Base-by-base conservation (phyloP, 352 stramenopile genomes). In the Globisporangium middletonii region DNA sequence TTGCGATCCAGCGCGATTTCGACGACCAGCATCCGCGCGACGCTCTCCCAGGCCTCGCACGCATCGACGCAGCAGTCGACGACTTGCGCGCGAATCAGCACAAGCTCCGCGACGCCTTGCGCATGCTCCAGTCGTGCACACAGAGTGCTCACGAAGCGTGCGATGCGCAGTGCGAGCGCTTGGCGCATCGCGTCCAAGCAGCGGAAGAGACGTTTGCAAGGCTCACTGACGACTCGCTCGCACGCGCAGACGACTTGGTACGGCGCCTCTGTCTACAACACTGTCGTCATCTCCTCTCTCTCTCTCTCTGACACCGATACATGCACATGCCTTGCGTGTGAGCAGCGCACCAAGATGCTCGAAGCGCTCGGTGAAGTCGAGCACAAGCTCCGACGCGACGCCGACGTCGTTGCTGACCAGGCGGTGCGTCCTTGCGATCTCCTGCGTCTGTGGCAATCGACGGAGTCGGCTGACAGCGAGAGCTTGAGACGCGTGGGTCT, bases 1-100 rank as follows among this genome's bases (percentile, higher is more conserved):
- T 89, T 16, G 67, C 71, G 46, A 54, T 89, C 23, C 76, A 87
- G 63, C 65, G 56, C 6, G 79, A 87, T 15, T 49, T 85, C 13
- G 77, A 87, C 26, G 63, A 77, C 18, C 49, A 68, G 15, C 49
- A 26, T 37, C 23, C 23, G 45, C 49, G 19, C 27, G 13, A 19
- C 46, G 27, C n/a, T 3, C n/a, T 6, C 16, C 7, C 30, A 12
- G 45, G 41, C 11, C 35, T 30, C 42, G 27, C 43, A 19, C 33
- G 62, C 65, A 11, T 63, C 43, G 13, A 50, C 23, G n/a, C 57
- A 26, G 59, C 59, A 12, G 68, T 91, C 12, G 65, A 79, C 7
- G 68, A 84, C 18, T 46, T 91, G 33, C 64, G 67, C 30, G 75
- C 72, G 15, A 84, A 73, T 6, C 79, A 89, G 52, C 62, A 55